Evolutionary conservation across 192 early-diverging fungal genomes (phyloP), one percentile per base, ranked within the genome.

Genomic region (Rhizophagus sp.): DNA sequence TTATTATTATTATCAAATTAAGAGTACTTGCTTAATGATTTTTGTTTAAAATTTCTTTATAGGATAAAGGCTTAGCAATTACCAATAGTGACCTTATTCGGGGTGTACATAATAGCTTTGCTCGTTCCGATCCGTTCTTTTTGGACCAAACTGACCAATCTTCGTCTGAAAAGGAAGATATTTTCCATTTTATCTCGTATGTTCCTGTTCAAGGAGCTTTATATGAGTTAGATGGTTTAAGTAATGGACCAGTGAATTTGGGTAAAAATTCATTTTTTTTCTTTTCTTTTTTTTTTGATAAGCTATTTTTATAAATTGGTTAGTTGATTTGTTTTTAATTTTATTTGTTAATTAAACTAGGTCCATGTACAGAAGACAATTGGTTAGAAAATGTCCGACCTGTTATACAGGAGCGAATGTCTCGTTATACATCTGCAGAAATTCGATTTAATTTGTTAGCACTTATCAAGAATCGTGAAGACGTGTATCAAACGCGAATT

Each of bases 361-460:
- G 94, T 9, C 83, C 87, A 11, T 91, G 90, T 70, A 84, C 81
- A 63, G 91, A 90, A 10, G 86, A 86, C 10, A 81, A 93, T 77
- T 95, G 94, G 94, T 83, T 91, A 25, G 82, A 85, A 19, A 85
- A 88, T 36, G 92, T 88, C 4, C 88, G 89, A 7, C 84, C 83
- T 39, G 92, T 93, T 6, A 94, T 95, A 62, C 87, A 92, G 82
- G 80, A 83, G 49, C 88, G 94, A 10, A 94, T 95, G 90, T 82
- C 82, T 12, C 86, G 86, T 57, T 90, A 91, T 66, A 83, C 84
- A 30, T 80, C 88, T 24, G 80, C 80, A 9, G 94, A 95, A 82
- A 91, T 94, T 68, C 87, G 93, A 47, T 95, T 94, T 73, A 95
- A 93, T 73, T 80, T 95, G 78, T 91, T 95, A 93, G 93, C 94